phyloP scores from a whole-genome alignment of 495 filamentous ascomycete species.

The Podospora pseudopauciseta region DNA sequence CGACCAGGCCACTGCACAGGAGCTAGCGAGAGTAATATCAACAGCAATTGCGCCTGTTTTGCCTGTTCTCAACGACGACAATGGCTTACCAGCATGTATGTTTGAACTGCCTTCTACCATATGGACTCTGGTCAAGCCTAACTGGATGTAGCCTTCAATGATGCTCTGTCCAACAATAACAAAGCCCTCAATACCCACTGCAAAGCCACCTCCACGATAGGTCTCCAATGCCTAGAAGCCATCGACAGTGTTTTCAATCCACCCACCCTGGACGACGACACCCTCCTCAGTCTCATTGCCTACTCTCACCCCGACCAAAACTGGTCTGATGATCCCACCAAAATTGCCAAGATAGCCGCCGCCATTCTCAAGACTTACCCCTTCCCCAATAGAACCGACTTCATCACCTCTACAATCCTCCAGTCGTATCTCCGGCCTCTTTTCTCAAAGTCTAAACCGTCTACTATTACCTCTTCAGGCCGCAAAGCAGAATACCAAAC shows the following conservation, averaged over 20 bases:
- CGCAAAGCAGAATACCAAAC: conserved; percentile 55
- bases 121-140: background rate
- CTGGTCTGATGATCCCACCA: conserved; percentile 47
- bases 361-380: conserved; percentile 43
- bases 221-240: conserved; percentile 12
- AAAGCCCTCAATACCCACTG: conserved; percentile 3
- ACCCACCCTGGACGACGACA: conserved; percentile 13
- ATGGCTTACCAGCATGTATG: conserved; percentile 12
- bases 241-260: conserved; percentile 10
- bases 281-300: conserved; percentile 35
- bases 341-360: conserved; percentile 31
- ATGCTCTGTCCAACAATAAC: background rate
- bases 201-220: conserved; percentile 9
- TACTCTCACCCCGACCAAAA: conserved; percentile 51
- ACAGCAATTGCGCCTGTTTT: conserved; percentile 16
- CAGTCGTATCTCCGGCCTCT: conserved; percentile 58
- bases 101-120: background rate
- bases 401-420: conserved; percentile 56
- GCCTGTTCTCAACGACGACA: background rate
- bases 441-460: conserved; percentile 63
- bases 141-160: background rate
- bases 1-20: background rate
- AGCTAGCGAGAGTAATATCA: conserved; percentile 15
- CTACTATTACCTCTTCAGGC: conserved; percentile 58
- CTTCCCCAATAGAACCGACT: conserved; percentile 21